phyloP scores from a whole-genome alignment of 1,284 basidiomycete species.

The Jaminaea rosea region DNA sequence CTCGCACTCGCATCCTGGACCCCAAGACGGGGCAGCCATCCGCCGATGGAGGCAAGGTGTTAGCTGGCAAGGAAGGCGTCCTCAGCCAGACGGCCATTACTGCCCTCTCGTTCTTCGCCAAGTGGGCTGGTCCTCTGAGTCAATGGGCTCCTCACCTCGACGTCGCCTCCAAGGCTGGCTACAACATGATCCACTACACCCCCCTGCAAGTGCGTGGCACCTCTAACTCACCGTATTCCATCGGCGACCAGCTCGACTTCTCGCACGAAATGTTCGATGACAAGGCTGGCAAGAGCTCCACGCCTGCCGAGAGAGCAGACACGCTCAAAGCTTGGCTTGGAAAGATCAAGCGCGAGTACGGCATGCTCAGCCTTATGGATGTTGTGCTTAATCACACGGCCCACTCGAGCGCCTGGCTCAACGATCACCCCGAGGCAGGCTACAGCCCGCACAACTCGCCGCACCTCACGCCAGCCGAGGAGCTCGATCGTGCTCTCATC shows the following conservation, averaged over 20 bases:
- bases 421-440: conserved; percentile 35
- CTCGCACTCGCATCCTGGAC: conserved; percentile 22
- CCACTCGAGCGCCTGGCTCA: conserved; percentile 34
- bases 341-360: conserved; percentile 27
- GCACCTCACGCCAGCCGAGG: conserved; percentile 36
- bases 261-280: conserved; percentile 28
- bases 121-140: conserved; percentile 38
- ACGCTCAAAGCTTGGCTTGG: conserved; percentile 15
- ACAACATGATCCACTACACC: conserved; percentile 42
- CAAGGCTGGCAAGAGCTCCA: conserved; percentile 9
- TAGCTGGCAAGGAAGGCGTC: conserved; percentile 9
- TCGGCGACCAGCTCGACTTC: conserved; percentile 37
- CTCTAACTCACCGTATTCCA: conserved; percentile 38
- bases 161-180: conserved; percentile 30
- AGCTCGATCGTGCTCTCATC: conserved; percentile 29
- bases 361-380: conserved; percentile 39
- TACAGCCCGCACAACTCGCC: conserved; percentile 40
- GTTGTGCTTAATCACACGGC: conserved; percentile 41
- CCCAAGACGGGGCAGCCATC: conserved; percentile 6
- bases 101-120: conserved; percentile 35
- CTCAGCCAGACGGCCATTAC: conserved; percentile 33
- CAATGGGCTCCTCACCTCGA: conserved; percentile 35
- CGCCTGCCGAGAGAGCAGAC: conserved; percentile 18
- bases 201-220: conserved; percentile 35
- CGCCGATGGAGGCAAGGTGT: conserved; percentile 16